Evolutionary conservation across 2,329 filamentous ascomycete species (phyloP).

Genomic region (Cladobotryum mycophilum): DNA sequence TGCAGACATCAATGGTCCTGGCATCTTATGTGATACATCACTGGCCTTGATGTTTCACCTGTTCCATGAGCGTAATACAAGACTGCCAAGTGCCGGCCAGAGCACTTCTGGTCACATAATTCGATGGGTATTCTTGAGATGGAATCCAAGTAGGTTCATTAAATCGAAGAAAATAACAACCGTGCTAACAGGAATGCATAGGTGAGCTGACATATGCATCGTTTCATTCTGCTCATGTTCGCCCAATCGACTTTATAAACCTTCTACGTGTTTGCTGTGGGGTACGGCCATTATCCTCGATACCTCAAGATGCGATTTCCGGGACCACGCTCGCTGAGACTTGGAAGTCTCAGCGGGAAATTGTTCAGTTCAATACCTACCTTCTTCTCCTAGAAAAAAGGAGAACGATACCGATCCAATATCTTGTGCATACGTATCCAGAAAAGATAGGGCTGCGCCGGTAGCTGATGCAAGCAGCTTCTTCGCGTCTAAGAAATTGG

Average conservation of each 20-base stretch:
- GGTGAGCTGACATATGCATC: slow-evolving; percentile 63
- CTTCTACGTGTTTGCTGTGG: slow-evolving; percentile 67
- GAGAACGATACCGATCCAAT: neutral
- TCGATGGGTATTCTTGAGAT: slow-evolving; percentile 74
- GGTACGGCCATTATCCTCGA: slow-evolving; percentile 26
- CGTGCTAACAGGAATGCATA: slow-evolving; percentile 22
- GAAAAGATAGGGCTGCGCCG: slow-evolving; percentile 12
- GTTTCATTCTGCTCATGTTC: slow-evolving; percentile 56
- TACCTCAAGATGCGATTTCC: slow-evolving; percentile 30
- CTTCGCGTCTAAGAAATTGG: slow-evolving; percentile 42
- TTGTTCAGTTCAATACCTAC: slow-evolving; percentile 44
- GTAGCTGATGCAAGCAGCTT: slow-evolving; percentile 27
- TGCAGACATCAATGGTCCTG: slow-evolving; percentile 76
- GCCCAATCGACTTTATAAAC: slow-evolving; percentile 59
- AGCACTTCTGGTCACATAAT: slow-evolving; percentile 65
- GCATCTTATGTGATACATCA: slow-evolving; percentile 71
- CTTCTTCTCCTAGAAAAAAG: slow-evolving; percentile 44
- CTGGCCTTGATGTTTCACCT: slow-evolving; percentile 65
- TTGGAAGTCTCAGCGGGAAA: slow-evolving; percentile 39
- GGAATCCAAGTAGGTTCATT: slow-evolving; percentile 64
- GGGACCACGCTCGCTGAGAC: slow-evolving; percentile 44
- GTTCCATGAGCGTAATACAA: slow-evolving; percentile 58
- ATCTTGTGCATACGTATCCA: slow-evolving; percentile 6
- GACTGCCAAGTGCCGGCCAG: slow-evolving; percentile 62
- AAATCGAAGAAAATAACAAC: neutral